Evolutionary conservation across 164 flowering plant genomes (phyloP).

Genomic region (Cinnamomum chago): DNA sequence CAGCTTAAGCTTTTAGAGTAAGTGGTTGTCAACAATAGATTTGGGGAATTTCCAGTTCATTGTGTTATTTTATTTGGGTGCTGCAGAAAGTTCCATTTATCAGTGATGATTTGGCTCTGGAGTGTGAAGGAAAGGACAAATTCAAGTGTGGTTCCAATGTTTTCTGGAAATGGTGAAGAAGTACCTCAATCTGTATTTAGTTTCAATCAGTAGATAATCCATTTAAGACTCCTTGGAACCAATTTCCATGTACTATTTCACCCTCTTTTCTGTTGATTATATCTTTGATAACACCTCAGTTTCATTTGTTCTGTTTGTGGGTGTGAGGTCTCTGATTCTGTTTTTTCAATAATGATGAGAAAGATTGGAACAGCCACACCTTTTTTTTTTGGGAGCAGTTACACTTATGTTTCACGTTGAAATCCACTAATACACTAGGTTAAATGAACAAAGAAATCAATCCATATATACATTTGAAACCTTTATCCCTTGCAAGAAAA

Average conservation of each 20-base stretch:
- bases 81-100: slow-evolving; percentile 92
- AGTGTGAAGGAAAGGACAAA: slow-evolving; percentile 94
- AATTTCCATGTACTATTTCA: background rate
- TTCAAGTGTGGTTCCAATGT: slow-evolving; percentile 97
- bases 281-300: too few relatives aligned
- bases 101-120: slow-evolving; percentile 69
- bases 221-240: background rate
- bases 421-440: background rate
- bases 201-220: background rate
- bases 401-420: background rate
- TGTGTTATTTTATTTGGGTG: slow-evolving; percentile 1
- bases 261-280: too few relatives aligned
- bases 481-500: background rate
- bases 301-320: too few relatives aligned
- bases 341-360: background rate
- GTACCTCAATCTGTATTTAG: background rate
- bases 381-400: background rate
- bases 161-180: slow-evolving; percentile 93
- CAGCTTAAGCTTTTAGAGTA: too few relatives aligned
- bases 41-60: too few relatives aligned
- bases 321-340: background rate
- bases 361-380: too few relatives aligned
- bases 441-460: background rate
- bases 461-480: too few relatives aligned
- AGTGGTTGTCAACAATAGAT: too few relatives aligned